Evolutionary conservation across 1,139 yeast genomes (phyloP).

Genomic region (Blastobotrys niveus): DNA sequence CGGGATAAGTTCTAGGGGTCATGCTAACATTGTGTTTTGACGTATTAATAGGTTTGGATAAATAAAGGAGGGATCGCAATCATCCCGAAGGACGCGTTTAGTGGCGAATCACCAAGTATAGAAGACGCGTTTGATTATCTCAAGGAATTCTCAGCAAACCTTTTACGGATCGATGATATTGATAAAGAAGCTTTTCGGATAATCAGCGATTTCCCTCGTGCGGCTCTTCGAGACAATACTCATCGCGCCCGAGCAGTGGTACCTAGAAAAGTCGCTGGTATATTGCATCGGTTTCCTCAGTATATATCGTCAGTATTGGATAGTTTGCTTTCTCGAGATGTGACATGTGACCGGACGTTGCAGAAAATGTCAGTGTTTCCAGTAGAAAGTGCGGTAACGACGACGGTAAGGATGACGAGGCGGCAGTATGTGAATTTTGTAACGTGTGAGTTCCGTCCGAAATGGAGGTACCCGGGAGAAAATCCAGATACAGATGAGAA

Average conservation of each 20-base stretch:
- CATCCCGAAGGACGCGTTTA: constrained; percentile 20
- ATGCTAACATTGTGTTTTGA: background rate
- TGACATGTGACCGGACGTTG: background rate
- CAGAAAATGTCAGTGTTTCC: constrained; percentile 9
- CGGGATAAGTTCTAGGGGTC: constrained; percentile 2
- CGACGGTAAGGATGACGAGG: constrained; percentile 24
- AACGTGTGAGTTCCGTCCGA: constrained; percentile 17
- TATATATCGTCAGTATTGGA: constrained; percentile 19
- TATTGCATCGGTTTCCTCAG: constrained; percentile 20
- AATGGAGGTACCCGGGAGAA: constrained; percentile 16
- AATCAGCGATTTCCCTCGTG: constrained; percentile 12
- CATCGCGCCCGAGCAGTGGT: constrained; percentile 19
- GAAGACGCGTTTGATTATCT: constrained; percentile 15
- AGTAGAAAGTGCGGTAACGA: constrained; percentile 23
- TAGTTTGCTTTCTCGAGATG: constrained; percentile 1
- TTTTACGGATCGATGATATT: constrained; percentile 8
- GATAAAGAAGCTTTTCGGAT: constrained; percentile 13
- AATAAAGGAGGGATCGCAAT: constrained; percentile 23
- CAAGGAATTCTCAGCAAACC: constrained; percentile 2
- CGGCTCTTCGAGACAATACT: constrained; percentile 14
- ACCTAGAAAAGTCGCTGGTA: constrained; percentile 21
- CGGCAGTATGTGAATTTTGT: constrained; percentile 25
- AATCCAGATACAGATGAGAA: constrained; percentile 14
- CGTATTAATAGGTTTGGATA: constrained; percentile 27
- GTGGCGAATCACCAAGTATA: constrained; percentile 9